Base-by-base conservation (phyloP, 495 filamentous ascomycete genomes). In the Hypoxylon perforatum region DNA sequence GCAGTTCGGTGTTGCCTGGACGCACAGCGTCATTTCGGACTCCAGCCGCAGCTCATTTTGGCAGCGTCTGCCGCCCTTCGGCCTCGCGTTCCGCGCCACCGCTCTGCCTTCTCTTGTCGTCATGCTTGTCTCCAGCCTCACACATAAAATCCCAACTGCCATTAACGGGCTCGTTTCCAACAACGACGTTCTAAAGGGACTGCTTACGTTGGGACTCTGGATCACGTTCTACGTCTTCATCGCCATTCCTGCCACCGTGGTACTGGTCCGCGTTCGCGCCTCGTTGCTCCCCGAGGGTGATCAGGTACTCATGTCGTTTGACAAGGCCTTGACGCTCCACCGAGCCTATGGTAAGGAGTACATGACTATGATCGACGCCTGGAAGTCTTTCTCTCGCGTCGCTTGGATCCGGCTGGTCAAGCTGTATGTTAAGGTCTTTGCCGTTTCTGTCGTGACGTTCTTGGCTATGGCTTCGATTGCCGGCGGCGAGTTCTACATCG, bases 281-380 rank as follows among this genome's bases (percentile, higher is more conserved):
- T 74, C 73, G 30, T 42, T 76, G 33, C 60, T 76, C 8, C 63
- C 72, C 12, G 61, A 67, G 11, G 69, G 63, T 0, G 65, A 73
- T 3, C 33, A 35, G 14, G 48, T 57, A 1, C 61, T 75, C 35
- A 44, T 74, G 4, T 41, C 63, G 14, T 57, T 75, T 11, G 65
- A 74, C 39, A 51, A 36, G 23, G 39, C 44, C 4, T 66, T 75
- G 33, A 47, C 30, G 9, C 48, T 58, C 3, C 57, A 65, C 22
- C 28, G 35, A 17, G 48, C 17, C 3, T 36, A 52, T 63, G 89
- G 88, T 28, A 80, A 75, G 60, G 84, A 86, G 65, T 77, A 77
- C 41, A 75, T 89, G 49, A 78, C 85, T 39, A 82, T 90, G 67
- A 60, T 81, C 8, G 87, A 91, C 63, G 89, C 88, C 0, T 91